Conservation (phyloP, 73 alveolate species). For the Paraurostyla sp. region DNA sequence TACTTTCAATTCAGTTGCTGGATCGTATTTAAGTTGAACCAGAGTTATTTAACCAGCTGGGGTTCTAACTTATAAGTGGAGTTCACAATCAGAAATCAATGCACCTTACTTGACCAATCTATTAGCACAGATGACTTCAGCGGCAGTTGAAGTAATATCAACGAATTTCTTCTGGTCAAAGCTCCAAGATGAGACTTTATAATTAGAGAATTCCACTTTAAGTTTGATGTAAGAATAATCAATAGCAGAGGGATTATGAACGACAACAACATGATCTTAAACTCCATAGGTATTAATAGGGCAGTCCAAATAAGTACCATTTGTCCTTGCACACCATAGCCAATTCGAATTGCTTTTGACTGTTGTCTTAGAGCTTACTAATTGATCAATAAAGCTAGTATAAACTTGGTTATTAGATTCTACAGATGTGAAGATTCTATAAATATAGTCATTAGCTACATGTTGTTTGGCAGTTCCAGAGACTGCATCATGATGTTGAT, state of each 20-base stretch:
- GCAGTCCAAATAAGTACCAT: slow-evolving; percentile 61
- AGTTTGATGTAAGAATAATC: neutral
- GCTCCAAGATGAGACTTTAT: slow-evolving; percentile 22
- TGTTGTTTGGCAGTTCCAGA: slow-evolving; percentile 91
- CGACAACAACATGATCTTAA: slow-evolving; percentile 15
- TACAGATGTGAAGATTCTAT: slow-evolving; percentile 30
- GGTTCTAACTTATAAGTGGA: neutral
- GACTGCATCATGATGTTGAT: slow-evolving; percentile 80
- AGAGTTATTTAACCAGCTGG: neutral
- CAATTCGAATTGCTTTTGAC: neutral
- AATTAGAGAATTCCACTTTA: slow-evolving; percentile 17
- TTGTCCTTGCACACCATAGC: slow-evolving; percentile 50
- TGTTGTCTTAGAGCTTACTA: neutral
- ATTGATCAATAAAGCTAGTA: neutral
- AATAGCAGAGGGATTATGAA: slow-evolving; percentile 41
- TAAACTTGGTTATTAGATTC: neutral
- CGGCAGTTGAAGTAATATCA: slow-evolving; percentile 2
- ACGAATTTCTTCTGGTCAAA: neutral
- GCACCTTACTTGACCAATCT: slow-evolving; percentile 7
- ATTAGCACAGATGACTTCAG: slow-evolving; percentile 35
- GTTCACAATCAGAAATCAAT: slow-evolving; percentile 44
- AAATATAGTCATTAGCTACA: slow-evolving; percentile 86
- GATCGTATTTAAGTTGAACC: slow-evolving; percentile 11
- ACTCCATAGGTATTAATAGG: neutral
- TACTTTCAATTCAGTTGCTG: slow-evolving; percentile 9